Evolutionary conservation across 2,329 filamentous ascomycete genomes (phyloP).

Genomic region (Furcasterigmium sp.): DNA sequence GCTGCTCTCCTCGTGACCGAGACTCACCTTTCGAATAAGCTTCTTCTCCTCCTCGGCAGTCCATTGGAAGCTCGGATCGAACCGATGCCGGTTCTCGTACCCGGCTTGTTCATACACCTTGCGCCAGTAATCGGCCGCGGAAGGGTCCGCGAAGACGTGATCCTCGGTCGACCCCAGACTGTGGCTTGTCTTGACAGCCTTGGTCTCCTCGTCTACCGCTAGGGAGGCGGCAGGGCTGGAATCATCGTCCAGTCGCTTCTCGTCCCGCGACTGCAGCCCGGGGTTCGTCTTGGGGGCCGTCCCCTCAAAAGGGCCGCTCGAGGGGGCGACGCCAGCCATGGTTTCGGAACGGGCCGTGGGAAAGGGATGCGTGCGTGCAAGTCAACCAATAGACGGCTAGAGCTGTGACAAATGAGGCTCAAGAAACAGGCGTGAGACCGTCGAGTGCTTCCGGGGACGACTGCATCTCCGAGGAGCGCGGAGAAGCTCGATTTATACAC

Average conservation of each 20-base stretch:
- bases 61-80: conserved; percentile 43
- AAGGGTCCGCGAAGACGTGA: conserved; percentile 44
- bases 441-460: not conserved
- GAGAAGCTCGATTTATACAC: conserved; percentile 1
- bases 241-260: not conserved
- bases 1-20: not conserved
- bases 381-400: not conserved
- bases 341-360: not conserved
- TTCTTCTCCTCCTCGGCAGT: conserved; percentile 40
- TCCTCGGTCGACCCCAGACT: conserved; percentile 25
- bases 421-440: not conserved
- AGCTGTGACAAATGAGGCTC: too few species aligned
- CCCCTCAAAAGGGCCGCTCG: not conserved
- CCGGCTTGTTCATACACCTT: conserved; percentile 46
- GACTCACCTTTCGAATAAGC: conserved; percentile 35
- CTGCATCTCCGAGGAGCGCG: not conserved
- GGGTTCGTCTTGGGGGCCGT: too few species aligned
- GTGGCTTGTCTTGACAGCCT: conserved; percentile 2
- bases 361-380: not conserved
- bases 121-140: conserved; percentile 47
- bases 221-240: conserved; percentile 1
- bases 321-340: not conserved
- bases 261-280: not conserved
- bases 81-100: conserved; percentile 59
- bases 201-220: not conserved